Evolutionary conservation across 208 protist species (phyloP).

Genomic region (Kentomonas sorsogonicus): DNA sequence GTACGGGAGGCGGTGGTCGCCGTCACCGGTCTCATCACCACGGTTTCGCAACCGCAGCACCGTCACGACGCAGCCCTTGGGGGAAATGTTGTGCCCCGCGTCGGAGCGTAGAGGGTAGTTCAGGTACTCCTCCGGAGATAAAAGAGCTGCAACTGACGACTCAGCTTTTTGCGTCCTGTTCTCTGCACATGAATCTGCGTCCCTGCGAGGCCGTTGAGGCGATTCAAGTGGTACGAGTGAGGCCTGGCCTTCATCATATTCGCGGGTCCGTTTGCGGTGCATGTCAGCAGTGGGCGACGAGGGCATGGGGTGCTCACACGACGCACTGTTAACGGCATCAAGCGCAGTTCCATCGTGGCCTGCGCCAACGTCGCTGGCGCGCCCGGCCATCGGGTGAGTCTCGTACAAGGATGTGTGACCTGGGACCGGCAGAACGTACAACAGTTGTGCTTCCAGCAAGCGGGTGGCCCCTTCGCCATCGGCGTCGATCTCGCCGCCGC

Average conservation of each 20-base stretch:
- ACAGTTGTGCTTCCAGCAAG: slow-evolving; percentile 49
- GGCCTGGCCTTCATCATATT: too few species aligned
- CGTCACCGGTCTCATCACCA: neutral
- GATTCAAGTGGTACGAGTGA: too few species aligned
- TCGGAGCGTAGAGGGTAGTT: slow-evolving; percentile 26
- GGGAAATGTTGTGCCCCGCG: too few species aligned
- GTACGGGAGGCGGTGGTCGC: slow-evolving; percentile 16
- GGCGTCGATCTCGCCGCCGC: neutral
- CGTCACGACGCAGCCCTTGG: slow-evolving; percentile 27
- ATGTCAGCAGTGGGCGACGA: too few species aligned
- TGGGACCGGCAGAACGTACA: slow-evolving; percentile 81
- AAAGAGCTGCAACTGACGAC: too few species aligned
- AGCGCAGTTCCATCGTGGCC: neutral
- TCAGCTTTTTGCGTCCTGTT: too few species aligned
- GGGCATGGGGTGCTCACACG: too few species aligned
- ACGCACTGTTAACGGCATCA: too few species aligned
- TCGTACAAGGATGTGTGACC: slow-evolving; percentile 69
- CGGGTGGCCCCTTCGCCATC: slow-evolving; percentile 14
- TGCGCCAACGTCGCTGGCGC: slow-evolving; percentile 6
- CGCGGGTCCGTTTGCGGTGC: too few species aligned
- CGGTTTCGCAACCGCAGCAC: slow-evolving; percentile 13
- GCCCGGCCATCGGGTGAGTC: slow-evolving; percentile 1
- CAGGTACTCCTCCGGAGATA: slow-evolving; percentile 7
- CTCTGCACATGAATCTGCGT: too few species aligned
- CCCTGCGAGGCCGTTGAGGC: too few species aligned